phyloP scores from a whole-genome alignment of 225 moss, liverwort and hornwort genomes.

The Climacium dendroides region DNA sequence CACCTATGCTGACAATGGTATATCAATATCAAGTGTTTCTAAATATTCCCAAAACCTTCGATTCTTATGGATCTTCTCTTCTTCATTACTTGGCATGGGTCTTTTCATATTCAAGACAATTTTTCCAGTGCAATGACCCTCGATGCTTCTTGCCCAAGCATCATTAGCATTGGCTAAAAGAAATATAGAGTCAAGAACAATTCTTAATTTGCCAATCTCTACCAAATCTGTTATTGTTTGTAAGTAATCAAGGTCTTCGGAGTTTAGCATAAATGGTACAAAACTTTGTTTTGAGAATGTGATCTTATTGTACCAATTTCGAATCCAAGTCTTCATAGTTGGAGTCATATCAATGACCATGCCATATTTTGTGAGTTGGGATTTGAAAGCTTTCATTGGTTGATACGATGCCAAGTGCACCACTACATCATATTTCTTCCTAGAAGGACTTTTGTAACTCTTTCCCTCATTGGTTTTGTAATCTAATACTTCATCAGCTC shows the following conservation, averaged over 20 bases:
- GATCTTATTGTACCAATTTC: neutral
- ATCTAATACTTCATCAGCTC: neutral
- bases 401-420: neutral
- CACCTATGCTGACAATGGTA: neutral
- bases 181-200: neutral
- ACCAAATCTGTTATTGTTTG: neutral
- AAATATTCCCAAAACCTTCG: neutral
- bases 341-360: neutral
- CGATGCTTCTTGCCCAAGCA: neutral
- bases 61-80: neutral
- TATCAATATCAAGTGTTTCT: neutral
- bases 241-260: neutral
- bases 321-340: neutral
- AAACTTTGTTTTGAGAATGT: neutral
- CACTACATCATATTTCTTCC: neutral
- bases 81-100: neutral
- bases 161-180: fast-evolving
- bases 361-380: neutral
- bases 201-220: fast-evolving
- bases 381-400: neutral
- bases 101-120: neutral
- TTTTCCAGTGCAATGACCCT: neutral
- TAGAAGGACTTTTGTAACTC: neutral
- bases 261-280: neutral
- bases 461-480: neutral